These are phyloP conservation scores for Brassica hybrid DNA, from an alignment of 441 rosid species.

Conservation along the genomic window DNA sequence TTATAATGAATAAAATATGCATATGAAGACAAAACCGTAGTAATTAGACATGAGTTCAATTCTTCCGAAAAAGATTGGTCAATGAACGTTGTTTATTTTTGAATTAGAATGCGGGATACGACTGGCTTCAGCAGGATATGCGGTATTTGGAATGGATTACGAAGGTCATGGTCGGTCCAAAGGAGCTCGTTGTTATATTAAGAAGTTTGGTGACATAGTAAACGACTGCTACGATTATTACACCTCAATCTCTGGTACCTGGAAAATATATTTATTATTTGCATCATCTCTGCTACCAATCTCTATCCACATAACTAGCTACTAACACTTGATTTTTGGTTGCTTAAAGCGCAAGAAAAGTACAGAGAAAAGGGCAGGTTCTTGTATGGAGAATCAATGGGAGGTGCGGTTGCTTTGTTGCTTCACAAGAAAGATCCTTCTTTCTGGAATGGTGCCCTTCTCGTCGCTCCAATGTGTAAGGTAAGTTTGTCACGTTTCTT, in stretches of 20 bases:
- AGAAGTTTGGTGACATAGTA: conserved; percentile 71
- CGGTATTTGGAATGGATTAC: conserved; percentile 90
- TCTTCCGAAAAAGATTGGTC: not conserved
- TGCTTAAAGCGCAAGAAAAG: conserved; percentile 53
- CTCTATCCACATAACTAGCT: not conserved
- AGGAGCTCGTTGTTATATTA: conserved; percentile 94
- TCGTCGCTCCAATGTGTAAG: conserved; percentile 99
- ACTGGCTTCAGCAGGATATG: conserved; percentile 74
- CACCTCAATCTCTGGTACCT: conserved; percentile 75
- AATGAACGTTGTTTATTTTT: not conserved
- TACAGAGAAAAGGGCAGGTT: conserved; percentile 72
- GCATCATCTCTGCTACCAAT: not conserved
- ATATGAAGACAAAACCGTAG: not conserved
- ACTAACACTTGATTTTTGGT: not conserved
- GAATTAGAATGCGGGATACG: conserved; percentile 74
- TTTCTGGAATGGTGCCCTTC: conserved; percentile 86
- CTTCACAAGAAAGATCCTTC: conserved; percentile 82
- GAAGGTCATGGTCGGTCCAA: conserved; percentile 92
- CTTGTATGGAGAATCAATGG: conserved; percentile 98
- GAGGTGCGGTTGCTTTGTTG: conserved; percentile 90
- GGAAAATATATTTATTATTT: no score
- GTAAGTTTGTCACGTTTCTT: conserved; percentile 51
- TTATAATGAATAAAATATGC: not conserved
- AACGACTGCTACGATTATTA: conserved; percentile 78
- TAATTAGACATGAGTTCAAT: not conserved